Base-by-base conservation (phyloP, 768 basidiomycete genomes). In the Mycena olivaceomarginata region DNA sequence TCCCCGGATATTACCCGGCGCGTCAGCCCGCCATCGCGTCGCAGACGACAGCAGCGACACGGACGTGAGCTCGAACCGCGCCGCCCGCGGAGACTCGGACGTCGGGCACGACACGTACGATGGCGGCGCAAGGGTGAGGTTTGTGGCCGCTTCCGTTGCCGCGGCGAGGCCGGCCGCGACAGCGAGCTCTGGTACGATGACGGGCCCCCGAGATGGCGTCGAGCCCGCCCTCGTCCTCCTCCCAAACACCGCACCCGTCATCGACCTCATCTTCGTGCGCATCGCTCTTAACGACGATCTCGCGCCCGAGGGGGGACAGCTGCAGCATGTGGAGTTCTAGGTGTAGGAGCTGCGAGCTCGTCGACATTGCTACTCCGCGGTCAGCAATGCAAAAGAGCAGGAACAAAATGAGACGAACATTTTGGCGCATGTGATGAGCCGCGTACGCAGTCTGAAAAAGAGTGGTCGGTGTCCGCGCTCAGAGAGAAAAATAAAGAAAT, bases 241-340 rank as follows among this genome's bases (percentile, higher is more conserved):
- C 93, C 96, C 96, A 97, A 2, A 87, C 89, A 10, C 91, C 94
- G 9, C 88, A 89, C 2, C 94, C 95, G 81, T 96, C 95, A 76
- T 96, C 96, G 5, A 93, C 91, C 80, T 93, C 93, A 73, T 96
- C 95, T 79, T 95, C 94, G 72, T 92, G 88, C 5, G 89, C 88
- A 63, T 96, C 95, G 76, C 92, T 93, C 90, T 93, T 91, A 5
- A 96, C 91, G 11, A 97, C 95, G 18, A 97, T 89, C 82, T 97
- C 95, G n/a, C 90, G 87, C 16, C 90, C 91, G 9, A 97, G 89
- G 0, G 96, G n/a, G n/a, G n/a, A n/a, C n/a, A n/a, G n/a, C n/a
- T n/a, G n/a, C n/a, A n/a, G n/a, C n/a, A n/a, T n/a, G n/a, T n/a
- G n/a, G n/a, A n/a, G n/a, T n/a, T n/a, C n/a, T n/a, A n/a, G n/a